A percentile compares a stretch with the other conserved stretches of the same genome.
These are phyloP conservation scores for Dissophora ornata DNA, from an alignment of 192 early-diverging fungal species.

Conservation along the genomic window DNA sequence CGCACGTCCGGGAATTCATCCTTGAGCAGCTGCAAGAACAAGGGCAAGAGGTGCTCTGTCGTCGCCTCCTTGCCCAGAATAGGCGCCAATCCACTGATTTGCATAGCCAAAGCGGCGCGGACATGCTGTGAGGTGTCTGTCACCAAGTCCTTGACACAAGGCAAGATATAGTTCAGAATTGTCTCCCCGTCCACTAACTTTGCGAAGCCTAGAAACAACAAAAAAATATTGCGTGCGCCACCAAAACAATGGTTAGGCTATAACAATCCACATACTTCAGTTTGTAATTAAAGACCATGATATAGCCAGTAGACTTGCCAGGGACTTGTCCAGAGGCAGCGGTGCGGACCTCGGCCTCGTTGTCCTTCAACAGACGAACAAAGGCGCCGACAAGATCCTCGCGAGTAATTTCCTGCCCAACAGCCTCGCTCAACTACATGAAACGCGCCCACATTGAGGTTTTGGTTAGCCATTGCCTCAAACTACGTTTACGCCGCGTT, in stretches of 20 bases:
- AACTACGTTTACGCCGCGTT: no score
- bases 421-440: constrained; percentile 78
- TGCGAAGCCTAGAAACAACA: constrained; percentile 56
- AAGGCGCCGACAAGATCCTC: constrained; percentile 91
- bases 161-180: constrained; percentile 83
- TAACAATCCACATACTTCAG: no score
- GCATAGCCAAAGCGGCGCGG: constrained; percentile 92
- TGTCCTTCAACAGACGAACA: constrained; percentile 91
- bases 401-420: constrained; percentile 80
- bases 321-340: constrained; percentile 94
- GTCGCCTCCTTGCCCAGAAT: constrained; percentile 95
- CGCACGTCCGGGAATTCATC: constrained; percentile 98
- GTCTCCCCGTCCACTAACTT: constrained; percentile 83
- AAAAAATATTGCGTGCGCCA: no score
- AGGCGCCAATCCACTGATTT: constrained; percentile 96
- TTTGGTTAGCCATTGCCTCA: no score
- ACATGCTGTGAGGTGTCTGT: constrained; percentile 98
- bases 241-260: no score
- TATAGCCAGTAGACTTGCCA: constrained; percentile 52
- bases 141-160: constrained; percentile 93
- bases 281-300: neutral
- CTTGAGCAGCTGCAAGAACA: constrained; percentile 96
- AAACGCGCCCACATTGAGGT: neutral
- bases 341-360: constrained; percentile 97
- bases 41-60: constrained; percentile 92